phyloP scores from a whole-genome alignment of 345 rosid species.

The Angophora floribunda region DNA sequence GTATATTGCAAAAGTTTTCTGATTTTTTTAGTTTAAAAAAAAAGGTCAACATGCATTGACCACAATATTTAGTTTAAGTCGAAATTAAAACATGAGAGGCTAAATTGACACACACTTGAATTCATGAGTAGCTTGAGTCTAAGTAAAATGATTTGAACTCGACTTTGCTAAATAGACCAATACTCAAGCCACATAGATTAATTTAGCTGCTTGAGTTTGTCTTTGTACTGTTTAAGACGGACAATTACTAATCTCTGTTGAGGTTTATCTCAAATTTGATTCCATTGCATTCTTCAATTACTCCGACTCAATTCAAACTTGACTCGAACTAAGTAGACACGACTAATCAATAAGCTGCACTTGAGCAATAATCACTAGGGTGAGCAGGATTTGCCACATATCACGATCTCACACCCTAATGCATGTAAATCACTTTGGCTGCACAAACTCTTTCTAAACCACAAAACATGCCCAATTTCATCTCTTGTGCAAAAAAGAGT shows the following conservation, averaged over 20 bases:
- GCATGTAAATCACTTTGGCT: rapidly evolving
- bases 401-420: not conserved
- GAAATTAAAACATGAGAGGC: not conserved
- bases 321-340: rapidly evolving
- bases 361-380: rapidly evolving
- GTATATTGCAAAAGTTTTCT: not conserved
- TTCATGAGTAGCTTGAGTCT: rapidly evolving
- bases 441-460: not conserved
- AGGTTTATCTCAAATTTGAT: not conserved
- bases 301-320: not conserved
- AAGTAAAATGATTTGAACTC: not conserved
- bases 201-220: not conserved
- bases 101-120: not conserved
- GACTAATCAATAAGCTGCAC: rapidly evolving
- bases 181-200: not conserved
- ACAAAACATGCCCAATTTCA: rapidly evolving
- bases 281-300: not conserved
- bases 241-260: not conserved
- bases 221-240: rapidly evolving
- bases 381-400: rapidly evolving
- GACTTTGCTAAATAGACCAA: not conserved
- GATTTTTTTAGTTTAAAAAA: not conserved
- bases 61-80: not conserved
- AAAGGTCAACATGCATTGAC: not conserved
- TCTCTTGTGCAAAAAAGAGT: rapidly evolving